Evolutionary conservation across 2,329 filamentous ascomycete species (phyloP), one percentile per base, ranked within the genome.

Genomic region (Aspergillus felis): DNA sequence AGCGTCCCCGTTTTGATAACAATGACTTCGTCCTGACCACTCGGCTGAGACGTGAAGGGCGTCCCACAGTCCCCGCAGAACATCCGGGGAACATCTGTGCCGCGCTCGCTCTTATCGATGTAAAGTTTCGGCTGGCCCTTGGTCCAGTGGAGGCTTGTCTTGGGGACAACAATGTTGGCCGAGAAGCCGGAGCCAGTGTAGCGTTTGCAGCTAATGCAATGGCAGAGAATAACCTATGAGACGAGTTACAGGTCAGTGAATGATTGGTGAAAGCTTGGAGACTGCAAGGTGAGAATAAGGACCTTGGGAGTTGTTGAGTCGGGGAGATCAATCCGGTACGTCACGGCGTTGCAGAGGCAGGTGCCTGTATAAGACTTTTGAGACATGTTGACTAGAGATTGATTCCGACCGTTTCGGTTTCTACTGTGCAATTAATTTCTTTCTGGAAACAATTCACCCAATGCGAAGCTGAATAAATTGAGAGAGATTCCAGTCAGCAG

Each of bases 111-210:
- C 25, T 53, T 25, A 49, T 61, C 61, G 28, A 60, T 25, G 52
- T 59, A 66, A 12, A 65, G 25, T 49, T 66, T 67, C 1, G 66
- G 66, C 3, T 56, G 52, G 42, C 61, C 63, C 27, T 51, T 50
- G 14, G 61, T 66, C 57, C 60, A 68, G 41, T 54, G 46, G 12
- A 67, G 48, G 3, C 29, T 35, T 3, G 58, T 46, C 20, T 55
- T 42, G 0, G 64, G 58, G 29, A 68, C 46, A 49, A 64, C 52
- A 28, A 68, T 56, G 55, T 67, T 69, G 44, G 64, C 50, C 4
- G 66, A 68, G 57, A 68, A 69, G 44, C 55, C 55, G 14, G 61
- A 59, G 54, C 66, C 65, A 2, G 66, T 66, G 57, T 68, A 65
- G 24, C 63, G 64, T 41, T 68, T 68, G 60, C 66, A 68, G 55